Base-by-base conservation (phyloP, 176 grass and related monocot genomes). In the Ananas comosus region DNA sequence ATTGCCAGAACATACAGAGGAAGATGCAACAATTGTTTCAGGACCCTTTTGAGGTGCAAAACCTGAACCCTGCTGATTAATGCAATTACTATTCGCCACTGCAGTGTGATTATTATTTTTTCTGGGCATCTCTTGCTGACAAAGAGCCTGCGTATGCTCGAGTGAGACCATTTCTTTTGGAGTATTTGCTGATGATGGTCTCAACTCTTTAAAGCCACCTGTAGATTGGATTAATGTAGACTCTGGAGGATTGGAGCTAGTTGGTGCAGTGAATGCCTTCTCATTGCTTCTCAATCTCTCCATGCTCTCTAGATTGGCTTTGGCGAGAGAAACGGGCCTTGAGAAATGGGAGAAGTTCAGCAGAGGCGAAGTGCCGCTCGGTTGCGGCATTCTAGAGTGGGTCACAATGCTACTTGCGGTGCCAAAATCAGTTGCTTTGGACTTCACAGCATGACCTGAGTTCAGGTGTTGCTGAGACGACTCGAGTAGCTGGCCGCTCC, bases 261-360 rank as follows among this genome's bases (percentile, higher is more conserved):
- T 57, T 50, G 58, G 56, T 1, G 49, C 61, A 19, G 82, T 52
- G 51, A 65, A 28, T 19, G 73, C 48, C 6, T 85, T 67, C 27
- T 80, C 65, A 48, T 67, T 70, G 49, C 54, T 83, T 16, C 48
- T 84, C 65, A 70, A 56, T 70, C 76, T 54, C 51, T 75, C 76
- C 48, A 58, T 53, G 14, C 19, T 76, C 10, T 76, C 66, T 22
- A 80, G 64, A 67, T 19, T 79, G n/a, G 64, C 66, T 50, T 80
- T 76, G 2, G 49, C 66, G 12, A 76, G 53, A 14, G 29, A 14
- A 18, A 64, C 14, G 4, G 76, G 72, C 67, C 66, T 85, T 48
- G 77, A 70, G 21, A 85, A 80, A 76, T 80, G 77, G 12, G 82
- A 76, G 59, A 80, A 85, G 64, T 85, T 85, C 65, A 76, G 51